Base-by-base conservation (phyloP, 768 basidiomycete species). In the Solioccasus polychromus region DNA sequence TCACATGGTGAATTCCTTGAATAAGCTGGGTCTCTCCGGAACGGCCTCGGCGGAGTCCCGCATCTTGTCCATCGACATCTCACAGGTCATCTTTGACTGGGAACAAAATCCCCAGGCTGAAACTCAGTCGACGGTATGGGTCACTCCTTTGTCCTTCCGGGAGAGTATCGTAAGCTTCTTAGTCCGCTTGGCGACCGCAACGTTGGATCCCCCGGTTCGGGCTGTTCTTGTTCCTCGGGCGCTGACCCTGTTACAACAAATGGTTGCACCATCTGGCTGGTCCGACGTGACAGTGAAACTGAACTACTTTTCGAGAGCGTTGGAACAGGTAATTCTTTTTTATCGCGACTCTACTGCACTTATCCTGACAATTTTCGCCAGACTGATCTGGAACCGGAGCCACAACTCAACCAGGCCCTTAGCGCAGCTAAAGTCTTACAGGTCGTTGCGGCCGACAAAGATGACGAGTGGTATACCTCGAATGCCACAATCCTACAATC, bases 91-190 rank as follows among this genome's bases (percentile, higher is more conserved):
- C 28, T 90, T 92, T 59, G 79, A 83, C 32, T 99, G 96, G 96
- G 96, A 98, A 63, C 83, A 88, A 66, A 78, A 66, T 75, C 75
- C 48, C 8, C 65, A 71, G 48, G 58, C 52, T 1, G 66, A 63
- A 43, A 45, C 48, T 2, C 61, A 52, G 19, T 35, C 55, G n/a
- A 50, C 49, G n/a, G 53, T 36, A 50, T 94, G 92, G 90, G 65
- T 78, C 18, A 89, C 88, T 0, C 91, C 94, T 3, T 68, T 88
- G 23, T 74, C 77, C 18, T 82, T 91, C 45, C 80, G 91, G 23
- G 95, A 98, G 67, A 85, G 85, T 48, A 88, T 96, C 70, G 87
- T 97, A 52, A 93, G 92, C 70, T 96, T 93, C 67, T 78, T 99
- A 26, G 83, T 99, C n/a, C 85, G 95, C 37, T 75, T 98, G 36